These are phyloP conservation scores for Aphanoascus verrucosus DNA, from an alignment of 2,329 filamentous ascomycete genomes.

Conservation along the genomic window DNA sequence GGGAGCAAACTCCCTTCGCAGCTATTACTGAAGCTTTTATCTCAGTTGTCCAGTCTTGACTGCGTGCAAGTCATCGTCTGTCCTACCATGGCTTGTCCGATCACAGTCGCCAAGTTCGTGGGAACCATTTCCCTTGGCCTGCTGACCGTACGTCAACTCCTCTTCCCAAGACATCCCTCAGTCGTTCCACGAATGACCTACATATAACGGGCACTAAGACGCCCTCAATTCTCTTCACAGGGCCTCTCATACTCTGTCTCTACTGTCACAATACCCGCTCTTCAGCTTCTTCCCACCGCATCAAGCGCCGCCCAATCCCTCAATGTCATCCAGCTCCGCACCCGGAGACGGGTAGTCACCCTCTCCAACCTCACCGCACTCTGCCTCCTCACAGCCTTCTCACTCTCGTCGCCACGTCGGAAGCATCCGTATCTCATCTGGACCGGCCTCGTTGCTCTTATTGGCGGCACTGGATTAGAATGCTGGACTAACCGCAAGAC, in stretches of 20 bases:
- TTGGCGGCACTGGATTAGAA: slow-evolving; percentile 47
- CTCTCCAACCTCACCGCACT: slow-evolving; percentile 59
- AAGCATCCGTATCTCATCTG: slow-evolving; percentile 87
- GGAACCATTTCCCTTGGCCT: slow-evolving; percentile 82
- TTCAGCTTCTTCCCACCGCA: slow-evolving; percentile 70
- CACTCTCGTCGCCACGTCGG: slow-evolving; percentile 59
- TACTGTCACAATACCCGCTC: slow-evolving; percentile 64
- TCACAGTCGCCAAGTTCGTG: slow-evolving; percentile 81
- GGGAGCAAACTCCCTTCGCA: too few species aligned
- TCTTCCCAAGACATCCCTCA: neutral
- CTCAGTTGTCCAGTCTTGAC: too few species aligned
- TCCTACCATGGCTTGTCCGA: slow-evolving; percentile 50
- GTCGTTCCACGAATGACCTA: slow-evolving; percentile 6
- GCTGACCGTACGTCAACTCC: slow-evolving; percentile 57
- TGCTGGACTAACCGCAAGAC: slow-evolving; percentile 59
- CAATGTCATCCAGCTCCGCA: slow-evolving; percentile 52
- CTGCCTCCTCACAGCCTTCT: slow-evolving; percentile 66
- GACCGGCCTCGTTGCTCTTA: slow-evolving; percentile 54
- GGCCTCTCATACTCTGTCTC: slow-evolving; percentile 80
- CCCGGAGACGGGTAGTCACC: slow-evolving; percentile 54
- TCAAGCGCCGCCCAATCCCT: slow-evolving; percentile 60
- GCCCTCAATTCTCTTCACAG: slow-evolving; percentile 39
- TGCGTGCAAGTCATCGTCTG: neutral
- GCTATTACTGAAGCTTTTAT: too few species aligned
- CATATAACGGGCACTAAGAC: neutral